Evolutionary conservation across 495 filamentous ascomycete genomes (phyloP).

Genomic region (Hypoxylon trugodes): DNA sequence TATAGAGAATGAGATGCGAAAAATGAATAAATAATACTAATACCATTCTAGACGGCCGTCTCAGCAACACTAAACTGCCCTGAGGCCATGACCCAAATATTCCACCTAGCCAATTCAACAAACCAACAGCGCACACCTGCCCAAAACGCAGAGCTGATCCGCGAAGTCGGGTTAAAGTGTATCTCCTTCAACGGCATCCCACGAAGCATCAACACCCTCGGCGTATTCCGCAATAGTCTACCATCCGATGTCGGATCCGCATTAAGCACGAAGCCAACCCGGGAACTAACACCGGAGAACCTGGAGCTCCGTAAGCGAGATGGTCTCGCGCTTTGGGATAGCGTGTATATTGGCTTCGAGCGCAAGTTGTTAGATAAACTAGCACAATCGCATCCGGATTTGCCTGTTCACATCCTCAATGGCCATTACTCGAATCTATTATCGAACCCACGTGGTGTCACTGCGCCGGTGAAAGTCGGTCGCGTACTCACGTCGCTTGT

Average conservation of each 20-base stretch:
- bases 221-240: slow-evolving; percentile 67
- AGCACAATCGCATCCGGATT: slow-evolving; percentile 72
- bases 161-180: slow-evolving; percentile 82
- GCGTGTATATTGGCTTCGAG: slow-evolving; percentile 76
- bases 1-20: not conserved
- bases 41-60: slow-evolving; percentile 63
- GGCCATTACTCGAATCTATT: slow-evolving; percentile 75
- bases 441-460: slow-evolving; percentile 61
- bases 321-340: slow-evolving; percentile 71
- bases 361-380: slow-evolving; percentile 71
- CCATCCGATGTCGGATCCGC: slow-evolving; percentile 55
- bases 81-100: slow-evolving; percentile 61
- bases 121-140: slow-evolving; percentile 54
- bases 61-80: slow-evolving; percentile 82
- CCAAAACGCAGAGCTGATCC: slow-evolving; percentile 75
- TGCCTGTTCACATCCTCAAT: slow-evolving; percentile 78
- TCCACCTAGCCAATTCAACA: slow-evolving; percentile 39
- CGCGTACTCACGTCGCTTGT: slow-evolving; percentile 72
- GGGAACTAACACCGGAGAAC: slow-evolving; percentile 57
- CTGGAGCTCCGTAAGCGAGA: slow-evolving; percentile 60
- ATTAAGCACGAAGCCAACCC: slow-evolving; percentile 60
- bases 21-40: slow-evolving; percentile 3
- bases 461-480: slow-evolving; percentile 55
- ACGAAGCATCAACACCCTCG: slow-evolving; percentile 79
- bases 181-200: slow-evolving; percentile 87